Conservation (phyloP, 371 early-diverging fungal species). For the Mortierella sp. region DNA sequence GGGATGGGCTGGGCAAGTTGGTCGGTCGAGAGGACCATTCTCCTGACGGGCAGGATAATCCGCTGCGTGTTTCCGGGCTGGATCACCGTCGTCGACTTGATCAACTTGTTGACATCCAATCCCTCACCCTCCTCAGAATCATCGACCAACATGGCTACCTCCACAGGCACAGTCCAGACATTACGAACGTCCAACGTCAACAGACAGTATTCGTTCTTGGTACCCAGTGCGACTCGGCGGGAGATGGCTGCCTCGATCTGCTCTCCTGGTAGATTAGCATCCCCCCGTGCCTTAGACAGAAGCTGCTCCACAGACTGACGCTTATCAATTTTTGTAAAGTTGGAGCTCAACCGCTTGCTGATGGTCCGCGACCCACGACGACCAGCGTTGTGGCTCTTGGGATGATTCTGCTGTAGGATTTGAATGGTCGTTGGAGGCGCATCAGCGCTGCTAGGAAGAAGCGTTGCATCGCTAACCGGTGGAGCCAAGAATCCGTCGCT, state of each 20-base stretch:
- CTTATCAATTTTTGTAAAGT: constrained; percentile 50
- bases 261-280: constrained; percentile 41
- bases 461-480: constrained; percentile 13
- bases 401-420: constrained; percentile 13
- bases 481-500: constrained; percentile 51
- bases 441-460: neutral
- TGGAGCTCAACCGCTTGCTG: constrained; percentile 44
- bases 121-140: constrained; percentile 59
- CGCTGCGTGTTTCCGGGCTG: constrained; percentile 68
- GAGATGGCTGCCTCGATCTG: constrained; percentile 52
- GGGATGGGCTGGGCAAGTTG: constrained; percentile 71
- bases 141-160: constrained; percentile 72
- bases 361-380: constrained; percentile 55
- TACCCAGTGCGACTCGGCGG: constrained; percentile 38
- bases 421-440: constrained; percentile 3
- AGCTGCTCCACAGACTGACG: constrained; percentile 50
- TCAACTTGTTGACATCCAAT: constrained; percentile 47
- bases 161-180: constrained; percentile 77
- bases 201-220: constrained; percentile 73
- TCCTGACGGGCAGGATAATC: constrained; percentile 75
- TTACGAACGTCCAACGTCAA: constrained; percentile 85
- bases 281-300: constrained; percentile 43
- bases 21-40: constrained; percentile 66
- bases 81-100: constrained; percentile 59
- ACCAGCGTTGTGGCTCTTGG: constrained; percentile 20